Conservation (phyloP, 2,329 filamentous ascomycete species). For the Cordyceps militaris region DNA sequence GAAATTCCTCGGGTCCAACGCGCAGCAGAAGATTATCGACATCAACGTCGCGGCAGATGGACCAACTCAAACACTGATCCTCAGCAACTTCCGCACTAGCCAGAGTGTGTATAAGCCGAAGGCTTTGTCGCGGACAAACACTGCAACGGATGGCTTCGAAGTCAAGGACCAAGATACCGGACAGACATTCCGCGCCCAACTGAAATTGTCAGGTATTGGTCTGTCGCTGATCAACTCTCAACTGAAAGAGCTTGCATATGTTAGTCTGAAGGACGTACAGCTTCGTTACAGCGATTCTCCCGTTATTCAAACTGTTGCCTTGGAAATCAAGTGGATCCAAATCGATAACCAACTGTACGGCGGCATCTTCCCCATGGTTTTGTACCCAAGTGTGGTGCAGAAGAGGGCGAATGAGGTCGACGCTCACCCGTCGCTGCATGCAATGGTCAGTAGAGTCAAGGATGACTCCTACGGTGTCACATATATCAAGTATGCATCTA, state of each 20-base stretch:
- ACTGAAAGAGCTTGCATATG: constrained; percentile 83
- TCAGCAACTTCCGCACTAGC: constrained; percentile 89
- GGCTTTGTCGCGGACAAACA: constrained; percentile 42
- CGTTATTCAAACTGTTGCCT: constrained; percentile 82
- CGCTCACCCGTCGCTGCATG: constrained; percentile 87
- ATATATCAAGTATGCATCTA: constrained; percentile 96
- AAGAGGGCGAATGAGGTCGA: constrained; percentile 97
- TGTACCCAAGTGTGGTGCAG: constrained; percentile 95
- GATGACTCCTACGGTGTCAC: constrained; percentile 96
- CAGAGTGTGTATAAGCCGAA: constrained; percentile 77
- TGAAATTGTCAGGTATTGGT: constrained; percentile 83
- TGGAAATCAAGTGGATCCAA: constrained; percentile 97
- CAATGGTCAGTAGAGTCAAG: constrained; percentile 88
- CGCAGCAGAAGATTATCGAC: constrained; percentile 82
- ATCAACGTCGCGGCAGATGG: constrained; percentile 94
- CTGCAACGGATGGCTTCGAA: constrained; percentile 62
- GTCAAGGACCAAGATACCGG: constrained; percentile 87
- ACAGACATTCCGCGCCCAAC: constrained; percentile 80
- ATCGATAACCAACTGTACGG: constrained; percentile 98
- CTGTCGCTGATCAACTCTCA: constrained; percentile 91
- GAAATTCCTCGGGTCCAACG: constrained; percentile 66
- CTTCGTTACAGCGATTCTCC: constrained; percentile 90
- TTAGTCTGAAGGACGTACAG: constrained; percentile 87
- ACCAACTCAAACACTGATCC: constrained; percentile 85
- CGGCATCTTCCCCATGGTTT: constrained; percentile 92